phyloP scores from a whole-genome alignment of 192 early-diverging fungal species.

The Paraglomus brasilianum region DNA sequence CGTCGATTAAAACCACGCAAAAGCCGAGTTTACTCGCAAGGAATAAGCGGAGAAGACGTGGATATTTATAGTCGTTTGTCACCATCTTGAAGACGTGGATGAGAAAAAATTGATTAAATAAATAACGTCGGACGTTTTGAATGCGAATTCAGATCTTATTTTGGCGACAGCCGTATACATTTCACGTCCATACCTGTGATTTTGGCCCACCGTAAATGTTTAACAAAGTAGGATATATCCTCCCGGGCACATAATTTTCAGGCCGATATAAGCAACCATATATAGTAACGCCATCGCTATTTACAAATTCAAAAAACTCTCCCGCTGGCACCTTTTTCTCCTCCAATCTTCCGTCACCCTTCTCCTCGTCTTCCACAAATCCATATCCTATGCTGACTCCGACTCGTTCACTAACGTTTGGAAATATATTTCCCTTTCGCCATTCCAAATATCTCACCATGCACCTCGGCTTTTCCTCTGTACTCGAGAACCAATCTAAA shows the following conservation, averaged over 20 bases:
- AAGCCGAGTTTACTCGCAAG: slow-evolving; percentile 54
- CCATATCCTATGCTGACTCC: neutral
- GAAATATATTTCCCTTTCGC: slow-evolving; percentile 26
- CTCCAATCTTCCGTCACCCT: slow-evolving; percentile 4
- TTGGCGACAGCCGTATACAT: neutral
- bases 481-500: slow-evolving; percentile 49
- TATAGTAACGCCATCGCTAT: slow-evolving; percentile 47
- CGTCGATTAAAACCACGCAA: slow-evolving; percentile 64
- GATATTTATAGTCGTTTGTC: slow-evolving; percentile 68
- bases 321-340: slow-evolving; percentile 36
- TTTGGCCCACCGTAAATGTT: slow-evolving; percentile 74
- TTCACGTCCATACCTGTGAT: slow-evolving; percentile 42
- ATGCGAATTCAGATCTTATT: too few relatives aligned
- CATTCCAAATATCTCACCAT: slow-evolving; percentile 43
- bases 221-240: slow-evolving; percentile 61
- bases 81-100: too few relatives aligned
- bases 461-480: slow-evolving; percentile 42
- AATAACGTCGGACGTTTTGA: too few relatives aligned
- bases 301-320: slow-evolving; percentile 54
- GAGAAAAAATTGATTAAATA: too few relatives aligned
- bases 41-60: slow-evolving; percentile 57
- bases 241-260: slow-evolving; percentile 40
- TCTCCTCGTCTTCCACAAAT: slow-evolving; percentile 17
- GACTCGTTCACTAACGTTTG: slow-evolving; percentile 13
- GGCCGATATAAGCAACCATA: slow-evolving; percentile 64